These are phyloP conservation scores for Phytophthora syringae DNA, from an alignment of 352 stramenopile species.

Conservation along the genomic window DNA sequence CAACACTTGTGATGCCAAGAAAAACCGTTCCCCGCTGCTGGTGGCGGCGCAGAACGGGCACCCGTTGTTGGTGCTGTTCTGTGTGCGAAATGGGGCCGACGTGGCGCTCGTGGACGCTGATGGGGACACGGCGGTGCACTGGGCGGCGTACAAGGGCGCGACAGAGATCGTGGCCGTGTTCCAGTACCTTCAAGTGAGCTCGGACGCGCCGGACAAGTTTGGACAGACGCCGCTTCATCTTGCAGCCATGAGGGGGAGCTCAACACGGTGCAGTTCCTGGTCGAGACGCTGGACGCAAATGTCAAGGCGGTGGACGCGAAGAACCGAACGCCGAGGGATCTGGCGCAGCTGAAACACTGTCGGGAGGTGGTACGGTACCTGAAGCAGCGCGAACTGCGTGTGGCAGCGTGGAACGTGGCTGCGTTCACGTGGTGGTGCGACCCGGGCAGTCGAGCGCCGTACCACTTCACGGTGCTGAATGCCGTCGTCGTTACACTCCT, in stretches of 20 bases:
- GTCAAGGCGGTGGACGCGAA: constrained; percentile 57
- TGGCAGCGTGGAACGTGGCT: constrained; percentile 67
- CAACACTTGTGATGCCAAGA: constrained; percentile 75
- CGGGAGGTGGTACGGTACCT: constrained; percentile 65
- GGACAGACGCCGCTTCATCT: constrained; percentile 87
- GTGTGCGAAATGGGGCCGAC: constrained; percentile 75
- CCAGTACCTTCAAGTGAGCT: constrained; percentile 77
- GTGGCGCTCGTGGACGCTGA: constrained; percentile 69
- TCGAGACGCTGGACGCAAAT: constrained; percentile 80
- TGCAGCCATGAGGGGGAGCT: constrained; percentile 80
- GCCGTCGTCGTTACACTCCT: constrained; percentile 43
- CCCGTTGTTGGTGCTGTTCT: constrained; percentile 77
- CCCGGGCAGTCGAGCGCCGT: constrained; percentile 63
- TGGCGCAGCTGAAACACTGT: constrained; percentile 68
- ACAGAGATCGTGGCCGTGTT: constrained; percentile 86
- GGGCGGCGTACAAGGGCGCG: constrained; percentile 86
- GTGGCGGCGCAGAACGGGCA: constrained; percentile 82
- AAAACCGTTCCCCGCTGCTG: constrained; percentile 77
- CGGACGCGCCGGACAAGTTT: constrained; percentile 68
- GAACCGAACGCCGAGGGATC: constrained; percentile 60
- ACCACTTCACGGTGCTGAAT: constrained; percentile 75
- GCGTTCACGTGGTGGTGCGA: constrained; percentile 59
- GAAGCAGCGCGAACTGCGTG: constrained; percentile 31
- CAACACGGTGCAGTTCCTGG: constrained; percentile 75
- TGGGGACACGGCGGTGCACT: constrained; percentile 84